phyloP scores from a whole-genome alignment of 2,329 filamentous ascomycete genomes.

The Elsinoe arachidis region DNA sequence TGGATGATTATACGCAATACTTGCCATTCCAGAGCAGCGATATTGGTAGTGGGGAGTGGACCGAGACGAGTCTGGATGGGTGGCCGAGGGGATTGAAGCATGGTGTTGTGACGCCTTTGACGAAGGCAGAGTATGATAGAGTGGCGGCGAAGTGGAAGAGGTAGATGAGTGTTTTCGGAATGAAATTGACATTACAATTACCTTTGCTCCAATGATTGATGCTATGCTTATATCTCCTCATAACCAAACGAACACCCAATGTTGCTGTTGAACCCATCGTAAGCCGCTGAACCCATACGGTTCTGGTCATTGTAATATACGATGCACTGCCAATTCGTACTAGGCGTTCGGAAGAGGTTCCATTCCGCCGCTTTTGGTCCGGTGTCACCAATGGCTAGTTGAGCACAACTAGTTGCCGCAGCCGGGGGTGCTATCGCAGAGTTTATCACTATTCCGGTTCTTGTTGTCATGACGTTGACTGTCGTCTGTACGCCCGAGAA shows the following conservation, averaged over 20 bases:
- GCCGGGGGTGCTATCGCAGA: not conserved
- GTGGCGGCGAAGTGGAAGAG: slow-evolving; percentile 21
- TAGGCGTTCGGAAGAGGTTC: not conserved
- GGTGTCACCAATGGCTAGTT: not conserved
- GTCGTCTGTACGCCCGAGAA: not conserved
- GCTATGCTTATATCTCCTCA: not conserved
- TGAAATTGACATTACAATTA: no score
- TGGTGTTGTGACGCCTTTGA: slow-evolving; percentile 44
- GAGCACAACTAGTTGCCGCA: not conserved
- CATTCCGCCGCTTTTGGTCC: not conserved
- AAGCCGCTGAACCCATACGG: not conserved
- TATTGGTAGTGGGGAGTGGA: slow-evolving; percentile 41
- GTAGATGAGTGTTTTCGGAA: not conserved
- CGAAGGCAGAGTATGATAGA: slow-evolving; percentile 35
- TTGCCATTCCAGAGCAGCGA: slow-evolving; percentile 32
- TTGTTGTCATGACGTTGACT: not conserved
- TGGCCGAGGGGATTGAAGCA: slow-evolving; percentile 45
- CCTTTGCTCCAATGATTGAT: no score
- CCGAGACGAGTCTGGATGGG: slow-evolving; percentile 32
- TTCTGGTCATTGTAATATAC: not conserved
- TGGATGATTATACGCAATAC: slow-evolving; percentile 48
- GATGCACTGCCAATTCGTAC: not conserved
- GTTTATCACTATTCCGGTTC: not conserved
- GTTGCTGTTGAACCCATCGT: not conserved
- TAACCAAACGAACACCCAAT: not conserved